Base-by-base conservation (phyloP, 306 rosid genomes). In the Geum urbanum region DNA sequence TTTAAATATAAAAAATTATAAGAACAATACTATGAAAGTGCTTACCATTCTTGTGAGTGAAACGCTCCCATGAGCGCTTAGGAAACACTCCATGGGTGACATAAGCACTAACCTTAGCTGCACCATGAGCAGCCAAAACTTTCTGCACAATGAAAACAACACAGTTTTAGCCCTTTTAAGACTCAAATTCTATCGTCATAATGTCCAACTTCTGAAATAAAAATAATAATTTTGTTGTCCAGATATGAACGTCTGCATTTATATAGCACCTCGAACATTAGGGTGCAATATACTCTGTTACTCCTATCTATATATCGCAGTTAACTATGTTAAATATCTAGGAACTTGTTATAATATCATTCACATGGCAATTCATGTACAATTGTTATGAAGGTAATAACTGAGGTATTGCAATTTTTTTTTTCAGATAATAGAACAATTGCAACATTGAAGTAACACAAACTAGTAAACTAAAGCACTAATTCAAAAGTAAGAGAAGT, bases 81-180 rank as follows among this genome's bases (percentile, higher is more conserved):
- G 98, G 99, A 81, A 94, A 94, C 22, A 94, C 99, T 8, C 92
- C 99, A 9, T 90, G 97, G 22, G 97, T 88, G 67, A 91, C 97
- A 58, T 87, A 88, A 48, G 97, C 95, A 56, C 99, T 89, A 74
- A 91, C 96, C 86, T 88, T 91, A 49, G 88, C 86, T 47, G 99
- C 99, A 53, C 97, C 97, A 75, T 94, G 75, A 74, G 91, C 85
- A 14, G 89, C 89, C 83, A 91, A 84, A 43, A 94, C 96, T 88
- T 89, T 94, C 97, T 91, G 79, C 51, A 60, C 70, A 62, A 76
- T 32, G 27, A 51, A 69, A 57, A 67, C 24, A 14, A 43, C 15
- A 13, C 46, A 57, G 16, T 9, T 46, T 27, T 27, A 27, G 32
- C 2, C 32, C 2, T 27, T 24, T 57, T 37, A 24, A 52, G 57